These are phyloP conservation scores for Alternaria metachromatica DNA, from an alignment of 2,329 filamentous ascomycete species.

Conservation along the genomic window DNA sequence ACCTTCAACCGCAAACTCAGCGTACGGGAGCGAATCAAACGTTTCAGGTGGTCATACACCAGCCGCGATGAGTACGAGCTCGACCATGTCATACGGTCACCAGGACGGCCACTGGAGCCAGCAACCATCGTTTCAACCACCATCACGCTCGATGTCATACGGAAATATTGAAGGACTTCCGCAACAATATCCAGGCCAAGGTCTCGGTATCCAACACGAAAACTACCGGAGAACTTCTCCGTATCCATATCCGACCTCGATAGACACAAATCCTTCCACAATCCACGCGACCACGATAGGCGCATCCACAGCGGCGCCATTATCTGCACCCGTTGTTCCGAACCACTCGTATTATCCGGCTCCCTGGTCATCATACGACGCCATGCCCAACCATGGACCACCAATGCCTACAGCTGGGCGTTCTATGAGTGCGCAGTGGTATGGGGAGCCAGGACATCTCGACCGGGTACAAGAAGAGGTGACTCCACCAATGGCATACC, in stretches of 20 bases:
- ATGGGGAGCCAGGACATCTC: slow-evolving; percentile 38
- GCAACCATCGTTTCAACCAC: slow-evolving; percentile 38
- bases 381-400: slow-evolving; percentile 28
- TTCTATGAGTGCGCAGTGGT: slow-evolving; percentile 48
- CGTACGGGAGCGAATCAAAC: slow-evolving; percentile 47
- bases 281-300: slow-evolving; percentile 36
- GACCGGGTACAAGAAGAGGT: slow-evolving; percentile 47
- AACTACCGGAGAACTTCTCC: slow-evolving; percentile 42
- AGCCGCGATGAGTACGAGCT: slow-evolving; percentile 44
- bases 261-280: slow-evolving; percentile 41
- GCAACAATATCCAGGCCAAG: slow-evolving; percentile 40
- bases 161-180: slow-evolving; percentile 48
- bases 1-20: slow-evolving; percentile 43
- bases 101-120: slow-evolving; percentile 41
- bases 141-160: slow-evolving; percentile 49
- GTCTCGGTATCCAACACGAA: slow-evolving; percentile 43
- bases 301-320: slow-evolving; percentile 34
- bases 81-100: slow-evolving; percentile 45
- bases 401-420: slow-evolving; percentile 39
- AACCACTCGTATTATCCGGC: slow-evolving; percentile 41
- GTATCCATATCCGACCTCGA: slow-evolving; percentile 41
- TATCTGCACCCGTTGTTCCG: slow-evolving; percentile 44
- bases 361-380: slow-evolving; percentile 41
- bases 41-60: slow-evolving; percentile 44
- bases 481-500: slow-evolving; percentile 37